Conservation (phyloP, 148 eudicot genomes). For the Vaccinium myrtillus region DNA sequence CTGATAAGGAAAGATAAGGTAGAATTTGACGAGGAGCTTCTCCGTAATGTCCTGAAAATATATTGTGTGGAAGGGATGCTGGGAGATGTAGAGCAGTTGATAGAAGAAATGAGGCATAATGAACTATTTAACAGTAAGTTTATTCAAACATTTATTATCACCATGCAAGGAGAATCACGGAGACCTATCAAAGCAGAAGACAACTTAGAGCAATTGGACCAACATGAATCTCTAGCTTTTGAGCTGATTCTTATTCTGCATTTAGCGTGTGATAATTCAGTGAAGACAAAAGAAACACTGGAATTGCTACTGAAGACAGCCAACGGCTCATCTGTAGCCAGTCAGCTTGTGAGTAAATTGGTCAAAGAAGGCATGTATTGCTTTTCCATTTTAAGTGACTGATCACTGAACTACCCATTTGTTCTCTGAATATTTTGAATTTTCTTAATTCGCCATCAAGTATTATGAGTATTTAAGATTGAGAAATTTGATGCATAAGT, state of each 20-base stretch:
- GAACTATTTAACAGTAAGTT: slow-evolving; percentile 38
- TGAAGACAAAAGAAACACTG: slow-evolving; percentile 43
- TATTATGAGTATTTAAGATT: background rate
- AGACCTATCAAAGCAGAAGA: slow-evolving; percentile 28
- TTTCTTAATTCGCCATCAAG: background rate
- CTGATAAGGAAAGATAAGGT: slow-evolving; percentile 57
- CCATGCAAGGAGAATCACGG: slow-evolving; percentile 31
- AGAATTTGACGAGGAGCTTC: slow-evolving; percentile 63
- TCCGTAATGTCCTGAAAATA: slow-evolving; percentile 51
- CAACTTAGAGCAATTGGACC: slow-evolving; percentile 30
- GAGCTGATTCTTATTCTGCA: slow-evolving; percentile 59
- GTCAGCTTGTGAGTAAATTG: slow-evolving; percentile 53
- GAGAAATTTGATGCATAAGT: background rate
- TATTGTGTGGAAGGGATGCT: slow-evolving; percentile 70
- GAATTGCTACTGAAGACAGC: slow-evolving; percentile 46
- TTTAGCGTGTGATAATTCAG: slow-evolving; percentile 36
- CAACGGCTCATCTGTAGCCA: slow-evolving; percentile 56
- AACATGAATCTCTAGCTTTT: slow-evolving; percentile 42
- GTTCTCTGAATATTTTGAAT: background rate
- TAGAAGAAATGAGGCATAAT: slow-evolving; percentile 38
- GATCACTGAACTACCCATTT: background rate
- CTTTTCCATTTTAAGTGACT: background rate
- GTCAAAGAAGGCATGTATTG: slow-evolving; percentile 50
- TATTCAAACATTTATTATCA: slow-evolving; percentile 38
- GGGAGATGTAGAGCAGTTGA: slow-evolving; percentile 51